These are phyloP conservation scores for Volvox africanus DNA, from an alignment of 139 green algal species.

Conservation along the genomic window DNA sequence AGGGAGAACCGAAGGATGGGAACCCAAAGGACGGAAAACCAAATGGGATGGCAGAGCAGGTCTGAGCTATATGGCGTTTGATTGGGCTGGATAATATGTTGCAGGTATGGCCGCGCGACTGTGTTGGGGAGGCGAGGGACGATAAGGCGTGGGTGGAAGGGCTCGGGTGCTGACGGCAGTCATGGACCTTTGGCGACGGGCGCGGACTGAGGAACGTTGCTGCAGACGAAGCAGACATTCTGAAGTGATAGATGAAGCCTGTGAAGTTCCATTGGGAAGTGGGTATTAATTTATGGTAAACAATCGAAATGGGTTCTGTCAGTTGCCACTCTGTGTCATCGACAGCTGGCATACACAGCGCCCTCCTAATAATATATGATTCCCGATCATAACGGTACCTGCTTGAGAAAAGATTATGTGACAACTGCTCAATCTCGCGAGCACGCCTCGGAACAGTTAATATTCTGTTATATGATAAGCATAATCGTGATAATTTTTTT, in stretches of 20 bases:
- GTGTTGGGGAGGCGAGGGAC: neutral
- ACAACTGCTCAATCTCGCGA: no score
- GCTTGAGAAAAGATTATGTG: no score
- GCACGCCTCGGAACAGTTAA: no score
- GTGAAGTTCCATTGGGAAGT: neutral
- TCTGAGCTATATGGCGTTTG: neutral
- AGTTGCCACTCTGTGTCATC: neutral
- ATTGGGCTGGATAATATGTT: neutral
- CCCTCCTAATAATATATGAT: no score
- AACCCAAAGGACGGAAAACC: conserved; percentile 6
- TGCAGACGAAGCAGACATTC: neutral
- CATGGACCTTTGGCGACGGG: neutral
- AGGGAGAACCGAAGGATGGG: neutral
- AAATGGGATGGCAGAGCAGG: conserved; percentile 18
- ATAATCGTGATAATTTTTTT: no score
- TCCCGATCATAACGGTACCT: no score
- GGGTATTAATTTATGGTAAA: neutral
- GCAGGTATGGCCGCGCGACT: neutral
- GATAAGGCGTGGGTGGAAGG: neutral
- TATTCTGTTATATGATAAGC: no score
- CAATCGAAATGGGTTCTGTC: conserved; percentile 6
- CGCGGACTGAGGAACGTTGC: neutral
- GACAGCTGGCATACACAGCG: neutral
- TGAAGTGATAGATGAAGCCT: neutral
- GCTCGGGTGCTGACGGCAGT: neutral